These are phyloP conservation scores for Hemileccinum rubropunctum DNA, from an alignment of 768 basidiomycete genomes.

Conservation along the genomic window DNA sequence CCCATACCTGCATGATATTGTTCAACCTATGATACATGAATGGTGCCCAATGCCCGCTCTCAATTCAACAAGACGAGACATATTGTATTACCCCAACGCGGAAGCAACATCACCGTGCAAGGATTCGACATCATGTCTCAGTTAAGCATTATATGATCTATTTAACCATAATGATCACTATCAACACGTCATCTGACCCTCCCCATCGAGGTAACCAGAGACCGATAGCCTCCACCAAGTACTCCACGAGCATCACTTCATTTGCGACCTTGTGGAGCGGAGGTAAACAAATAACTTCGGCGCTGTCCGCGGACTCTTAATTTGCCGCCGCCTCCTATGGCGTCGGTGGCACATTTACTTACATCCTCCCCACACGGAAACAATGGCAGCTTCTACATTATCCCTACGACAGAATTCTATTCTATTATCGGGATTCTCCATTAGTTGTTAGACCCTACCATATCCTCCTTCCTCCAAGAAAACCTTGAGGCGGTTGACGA, in stretches of 20 bases:
- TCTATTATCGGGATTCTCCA: slow-evolving; percentile 27
- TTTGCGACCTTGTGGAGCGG: neutral
- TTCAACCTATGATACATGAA: slow-evolving; percentile 9
- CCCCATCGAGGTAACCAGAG: slow-evolving; percentile 2
- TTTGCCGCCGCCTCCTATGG: slow-evolving; percentile 11
- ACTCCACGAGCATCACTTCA: neutral
- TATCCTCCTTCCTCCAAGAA: slow-evolving; percentile 62
- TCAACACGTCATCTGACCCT: slow-evolving; percentile 8
- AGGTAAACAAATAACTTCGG: neutral
- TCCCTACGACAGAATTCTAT: slow-evolving; percentile 17
- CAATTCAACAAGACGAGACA: neutral
- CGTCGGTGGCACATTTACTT: neutral
- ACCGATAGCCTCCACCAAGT: neutral
- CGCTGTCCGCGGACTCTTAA: slow-evolving; percentile 18
- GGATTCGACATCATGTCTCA: neutral
- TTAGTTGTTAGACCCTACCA: slow-evolving; percentile 44
- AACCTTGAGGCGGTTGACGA: slow-evolving; percentile 47
- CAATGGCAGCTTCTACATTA: slow-evolving; percentile 3
- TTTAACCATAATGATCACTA: slow-evolving; percentile 4
- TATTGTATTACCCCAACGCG: neutral
- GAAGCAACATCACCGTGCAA: neutral
- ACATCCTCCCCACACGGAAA: neutral
- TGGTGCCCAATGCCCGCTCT: neutral
- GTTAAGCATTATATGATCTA: neutral
- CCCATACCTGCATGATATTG: slow-evolving; percentile 10